Percentiles rank a stretch among this genome's conserved stretches.
Conservation (phyloP, 805 yeast species). For the Yamadazyma phyllophila region DNA sequence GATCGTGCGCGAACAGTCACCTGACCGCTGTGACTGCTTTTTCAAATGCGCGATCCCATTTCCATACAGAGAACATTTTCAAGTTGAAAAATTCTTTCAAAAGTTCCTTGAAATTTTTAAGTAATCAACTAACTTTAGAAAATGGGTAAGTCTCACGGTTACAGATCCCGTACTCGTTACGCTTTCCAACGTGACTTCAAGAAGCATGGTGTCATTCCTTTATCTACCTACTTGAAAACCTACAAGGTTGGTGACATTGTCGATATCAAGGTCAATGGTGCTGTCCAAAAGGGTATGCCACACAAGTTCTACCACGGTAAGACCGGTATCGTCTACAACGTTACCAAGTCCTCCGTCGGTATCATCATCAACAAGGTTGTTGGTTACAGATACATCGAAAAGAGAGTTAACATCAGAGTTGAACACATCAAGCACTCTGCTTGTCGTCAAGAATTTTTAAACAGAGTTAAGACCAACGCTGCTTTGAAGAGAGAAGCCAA, state of each 20-base stretch:
- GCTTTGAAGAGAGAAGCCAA: constrained; percentile 91
- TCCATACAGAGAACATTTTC: background rate
- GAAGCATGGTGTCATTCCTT: constrained; percentile 90
- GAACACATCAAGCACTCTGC: constrained; percentile 99
- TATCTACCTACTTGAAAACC: constrained; percentile 95
- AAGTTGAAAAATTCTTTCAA: constrained; percentile 5
- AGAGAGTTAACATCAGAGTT: constrained; percentile 97
- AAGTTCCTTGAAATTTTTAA: constrained; percentile 4
- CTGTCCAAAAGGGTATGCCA: constrained; percentile 99
- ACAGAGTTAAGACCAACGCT: constrained; percentile 97
- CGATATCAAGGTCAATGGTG: constrained; percentile 98
- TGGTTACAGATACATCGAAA: constrained; percentile 98
- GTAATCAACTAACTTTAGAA: constrained; percentile 11
- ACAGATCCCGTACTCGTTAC: constrained; percentile 99
- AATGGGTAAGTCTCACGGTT: constrained; percentile 67
- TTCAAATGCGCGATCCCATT: background rate
- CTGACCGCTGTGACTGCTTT: constrained; percentile 11
- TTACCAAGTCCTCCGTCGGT: constrained; percentile 98
- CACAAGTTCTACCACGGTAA: constrained; percentile 99
- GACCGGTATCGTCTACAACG: constrained; percentile 99
- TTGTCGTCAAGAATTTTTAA: constrained; percentile 98
- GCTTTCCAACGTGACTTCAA: constrained; percentile 99
- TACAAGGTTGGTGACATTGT: constrained; percentile 99
- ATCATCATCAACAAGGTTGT: constrained; percentile 97
- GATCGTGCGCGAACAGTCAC: constrained; percentile 1